These are phyloP conservation scores for Hypoxylon lenormandii DNA, from an alignment of 495 filamentous ascomycete genomes.

Conservation along the genomic window DNA sequence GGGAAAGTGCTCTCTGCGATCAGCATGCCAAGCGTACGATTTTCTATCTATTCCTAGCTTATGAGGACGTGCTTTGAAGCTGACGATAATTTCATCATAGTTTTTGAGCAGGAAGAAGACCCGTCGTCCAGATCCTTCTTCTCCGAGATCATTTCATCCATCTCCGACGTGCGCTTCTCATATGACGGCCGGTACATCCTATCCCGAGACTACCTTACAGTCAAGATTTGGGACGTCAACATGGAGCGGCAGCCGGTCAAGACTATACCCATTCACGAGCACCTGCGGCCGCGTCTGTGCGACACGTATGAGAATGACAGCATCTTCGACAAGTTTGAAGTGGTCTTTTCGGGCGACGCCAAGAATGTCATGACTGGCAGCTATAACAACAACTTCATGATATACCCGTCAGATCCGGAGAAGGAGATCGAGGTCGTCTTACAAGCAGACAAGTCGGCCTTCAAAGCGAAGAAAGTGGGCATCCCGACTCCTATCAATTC, in stretches of 20 bases:
- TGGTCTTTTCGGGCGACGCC: slow-evolving; percentile 96
- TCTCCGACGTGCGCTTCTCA: slow-evolving; percentile 97
- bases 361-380: slow-evolving; percentile 99
- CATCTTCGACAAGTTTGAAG: slow-evolving; percentile 99
- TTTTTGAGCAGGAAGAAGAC: slow-evolving; percentile 99
- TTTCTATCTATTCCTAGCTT: slow-evolving; percentile 12
- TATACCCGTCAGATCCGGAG: slow-evolving; percentile 94
- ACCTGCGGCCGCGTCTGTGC: slow-evolving; percentile 91
- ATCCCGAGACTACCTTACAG: slow-evolving; percentile 95
- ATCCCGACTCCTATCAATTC: slow-evolving; percentile 96
- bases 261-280: slow-evolving; percentile 98
- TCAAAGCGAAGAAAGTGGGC: slow-evolving; percentile 99
- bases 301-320: slow-evolving; percentile 99
- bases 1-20: slow-evolving; percentile 94
- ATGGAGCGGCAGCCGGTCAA: slow-evolving; percentile 98
- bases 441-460: slow-evolving; percentile 97
- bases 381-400: slow-evolving; percentile 99
- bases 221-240: slow-evolving; percentile 99
- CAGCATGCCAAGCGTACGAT: slow-evolving; percentile 90
- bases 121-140: slow-evolving; percentile 99
- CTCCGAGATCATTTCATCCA: slow-evolving; percentile 99
- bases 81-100: slow-evolving; percentile 61
- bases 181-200: slow-evolving; percentile 96
- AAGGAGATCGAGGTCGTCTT: slow-evolving; percentile 97
- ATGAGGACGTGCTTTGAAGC: not conserved